Base-by-base conservation (phyloP, 495 filamentous ascomycete genomes). In the Penicillium parvum region DNA sequence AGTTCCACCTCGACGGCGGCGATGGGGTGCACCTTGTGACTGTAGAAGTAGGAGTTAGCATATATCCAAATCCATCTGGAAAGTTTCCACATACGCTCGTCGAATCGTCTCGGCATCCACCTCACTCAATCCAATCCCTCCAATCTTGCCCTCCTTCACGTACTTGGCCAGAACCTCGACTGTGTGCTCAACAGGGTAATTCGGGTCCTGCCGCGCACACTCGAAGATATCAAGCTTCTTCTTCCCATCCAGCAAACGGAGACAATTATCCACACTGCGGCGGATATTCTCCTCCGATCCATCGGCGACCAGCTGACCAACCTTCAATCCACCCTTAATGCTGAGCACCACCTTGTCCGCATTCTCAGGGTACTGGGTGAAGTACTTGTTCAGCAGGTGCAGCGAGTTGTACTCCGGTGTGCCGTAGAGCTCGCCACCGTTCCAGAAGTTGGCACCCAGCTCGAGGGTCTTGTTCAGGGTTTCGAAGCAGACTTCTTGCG, bases 171-270 rank as follows among this genome's bases (percentile, higher is more conserved):
- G 63, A 15, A 72, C 56, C 5, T 60, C 57, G 27, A 85, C 66
- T 6, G 76, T 80, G 23, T 75, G 65, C 55, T 85, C 79, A 28
- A 85, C 63, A 1, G 78, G 76, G 30, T 68, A 72, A 0, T 78
- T 77, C 4, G 71, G 72, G 50, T 94, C 89, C 16, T 87, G 74
- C 3, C 90, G 72, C 11, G 84, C 87, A 47, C 67, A 81, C 63
- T 90, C 83, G 49, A 90, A 96, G 39, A 91, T 77, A 62, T 95
- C 88, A 42, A 95, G 64, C 47, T 72, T 82, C 73, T 92, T 92
- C 56, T 81, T 85, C 5, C 83, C 85, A 33, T 82, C 71, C 32
- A 94, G 56, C 14, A 72, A 32, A 12, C 55, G 55, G 22, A 75
- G 52, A 49, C 71, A 77, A 47, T 82, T 75, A 36, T 94, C 86